Percentiles rank a stretch among this genome's conserved stretches.
Conservation (phyloP, 495 filamentous ascomycete genomes). For the Aspergillus baeticus region DNA sequence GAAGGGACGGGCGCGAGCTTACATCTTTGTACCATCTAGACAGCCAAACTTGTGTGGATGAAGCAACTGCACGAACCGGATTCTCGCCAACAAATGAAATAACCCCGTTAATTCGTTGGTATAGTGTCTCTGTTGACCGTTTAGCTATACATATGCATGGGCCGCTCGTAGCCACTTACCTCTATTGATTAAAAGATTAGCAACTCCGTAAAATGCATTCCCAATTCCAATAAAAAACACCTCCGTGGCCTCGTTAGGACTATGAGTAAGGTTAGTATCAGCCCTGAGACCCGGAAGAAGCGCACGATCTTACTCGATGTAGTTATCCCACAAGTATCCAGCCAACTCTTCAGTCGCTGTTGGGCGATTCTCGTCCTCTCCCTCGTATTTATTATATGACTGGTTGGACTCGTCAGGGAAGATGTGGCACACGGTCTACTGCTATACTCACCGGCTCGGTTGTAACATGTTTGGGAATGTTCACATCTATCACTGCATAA, state of each 20-base stretch:
- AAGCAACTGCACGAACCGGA: slow-evolving; percentile 59
- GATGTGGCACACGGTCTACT: background rate
- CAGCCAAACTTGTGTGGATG: slow-evolving; percentile 59
- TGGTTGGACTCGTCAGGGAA: slow-evolving; percentile 29
- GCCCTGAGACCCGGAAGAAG: background rate
- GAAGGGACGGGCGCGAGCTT: slow-evolving; percentile 22
- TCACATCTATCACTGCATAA: slow-evolving; percentile 85
- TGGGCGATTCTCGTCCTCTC: slow-evolving; percentile 41
- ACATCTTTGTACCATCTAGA: slow-evolving; percentile 69
- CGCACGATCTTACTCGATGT: slow-evolving; percentile 65
- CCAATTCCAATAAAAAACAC: slow-evolving; percentile 86
- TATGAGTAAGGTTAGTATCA: slow-evolving; percentile 23
- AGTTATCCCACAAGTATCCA: slow-evolving; percentile 95
- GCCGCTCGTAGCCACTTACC: slow-evolving; percentile 39
- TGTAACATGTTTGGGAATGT: slow-evolving; percentile 74
- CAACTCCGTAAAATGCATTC: slow-evolving; percentile 66
- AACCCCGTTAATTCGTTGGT: slow-evolving; percentile 55
- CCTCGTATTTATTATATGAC: slow-evolving; percentile 35
- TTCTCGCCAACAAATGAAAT: slow-evolving; percentile 52
- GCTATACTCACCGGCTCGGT: slow-evolving; percentile 25
- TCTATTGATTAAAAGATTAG: slow-evolving; percentile 65
- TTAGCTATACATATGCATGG: slow-evolving; percentile 9
- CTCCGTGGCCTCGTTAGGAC: slow-evolving; percentile 62
- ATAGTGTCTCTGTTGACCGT: slow-evolving; percentile 40
- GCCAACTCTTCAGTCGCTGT: slow-evolving; percentile 70